A percentile compares a stretch with the other conserved stretches of the same genome.
phyloP scores from a whole-genome alignment of 352 stramenopile genomes.

The Globisporangium ultimum region DNA sequence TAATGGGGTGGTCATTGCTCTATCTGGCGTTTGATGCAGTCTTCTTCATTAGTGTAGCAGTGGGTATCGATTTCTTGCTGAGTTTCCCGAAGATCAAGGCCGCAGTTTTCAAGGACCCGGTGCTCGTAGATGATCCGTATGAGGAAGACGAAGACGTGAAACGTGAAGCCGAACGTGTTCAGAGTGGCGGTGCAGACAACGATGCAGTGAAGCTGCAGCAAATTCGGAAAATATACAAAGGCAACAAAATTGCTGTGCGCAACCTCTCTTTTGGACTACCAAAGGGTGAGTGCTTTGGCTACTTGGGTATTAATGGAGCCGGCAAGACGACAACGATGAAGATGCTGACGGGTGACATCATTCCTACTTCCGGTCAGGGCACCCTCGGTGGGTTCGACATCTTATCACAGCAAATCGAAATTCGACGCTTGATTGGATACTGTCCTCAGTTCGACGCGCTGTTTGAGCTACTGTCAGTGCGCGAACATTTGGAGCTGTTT shows the following conservation, averaged over 20 bases:
- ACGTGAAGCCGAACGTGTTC: too few species aligned
- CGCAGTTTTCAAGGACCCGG: conserved; percentile 46
- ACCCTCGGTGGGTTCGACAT: conserved; percentile 19
- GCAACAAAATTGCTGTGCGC: background rate
- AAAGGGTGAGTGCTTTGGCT: conserved; percentile 17
- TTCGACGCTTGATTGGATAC: conserved; percentile 52
- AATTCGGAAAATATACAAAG: conserved; percentile 6
- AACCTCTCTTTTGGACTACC: conserved; percentile 14
- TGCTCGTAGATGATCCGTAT: conserved; percentile 25
- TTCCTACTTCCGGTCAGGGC: conserved; percentile 13
- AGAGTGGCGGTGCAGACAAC: too few species aligned
- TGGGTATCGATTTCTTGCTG: conserved; percentile 53
- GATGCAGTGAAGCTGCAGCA: conserved; percentile 5
- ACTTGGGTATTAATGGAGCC: conserved; percentile 12
- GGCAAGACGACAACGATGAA: conserved; percentile 17
- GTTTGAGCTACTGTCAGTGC: conserved; percentile 79
- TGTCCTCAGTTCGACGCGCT: conserved; percentile 55
- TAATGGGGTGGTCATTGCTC: too few species aligned
- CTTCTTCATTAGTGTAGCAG: too few species aligned
- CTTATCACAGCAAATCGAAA: conserved; percentile 15
- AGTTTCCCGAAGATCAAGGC: conserved; percentile 68
- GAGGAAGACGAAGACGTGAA: conserved; percentile 43
- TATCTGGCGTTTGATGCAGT: too few species aligned
- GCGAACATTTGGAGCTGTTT: conserved; percentile 88
- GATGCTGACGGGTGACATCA: conserved; percentile 19